phyloP scores from a whole-genome alignment of 352 stramenopile genomes.

The Pythium angustatum region DNA sequence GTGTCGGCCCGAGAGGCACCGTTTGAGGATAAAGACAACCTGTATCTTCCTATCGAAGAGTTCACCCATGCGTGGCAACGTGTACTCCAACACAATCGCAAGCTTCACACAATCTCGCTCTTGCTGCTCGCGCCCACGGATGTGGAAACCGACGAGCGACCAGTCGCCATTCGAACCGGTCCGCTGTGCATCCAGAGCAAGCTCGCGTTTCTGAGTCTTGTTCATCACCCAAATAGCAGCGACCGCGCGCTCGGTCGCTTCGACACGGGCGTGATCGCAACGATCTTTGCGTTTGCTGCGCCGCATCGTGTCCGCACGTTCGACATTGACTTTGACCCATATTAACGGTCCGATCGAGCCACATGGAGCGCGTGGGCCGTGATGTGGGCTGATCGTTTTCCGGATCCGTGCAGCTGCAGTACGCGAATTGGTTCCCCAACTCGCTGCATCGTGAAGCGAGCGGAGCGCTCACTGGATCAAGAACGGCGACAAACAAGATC shows the following conservation, averaged over 20 bases:
- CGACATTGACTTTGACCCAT: no score
- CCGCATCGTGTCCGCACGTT: not conserved
- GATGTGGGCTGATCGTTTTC: no score
- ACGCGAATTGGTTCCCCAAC: no score
- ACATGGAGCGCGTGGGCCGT: no score
- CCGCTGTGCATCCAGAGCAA: not conserved
- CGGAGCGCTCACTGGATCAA: no score
- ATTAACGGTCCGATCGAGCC: no score
- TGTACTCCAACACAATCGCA: not conserved
- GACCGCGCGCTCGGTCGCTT: not conserved
- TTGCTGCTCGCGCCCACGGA: not conserved
- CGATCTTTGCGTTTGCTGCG: not conserved
- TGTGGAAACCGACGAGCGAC: not conserved
- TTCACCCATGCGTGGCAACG: not conserved
- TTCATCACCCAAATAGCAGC: not conserved
- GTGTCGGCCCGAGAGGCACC: no score
- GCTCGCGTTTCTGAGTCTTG: not conserved
- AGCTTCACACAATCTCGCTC: not conserved
- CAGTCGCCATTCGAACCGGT: not conserved
- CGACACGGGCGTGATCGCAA: not conserved
- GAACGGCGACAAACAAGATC: no score
- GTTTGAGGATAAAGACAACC: no score
- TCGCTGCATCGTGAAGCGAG: no score
- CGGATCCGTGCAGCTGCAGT: no score
- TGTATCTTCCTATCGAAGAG: no score